These are phyloP conservation scores for Colletotrichum chlorophyti DNA, from an alignment of 2,329 filamentous ascomycete genomes.

Conservation along the genomic window DNA sequence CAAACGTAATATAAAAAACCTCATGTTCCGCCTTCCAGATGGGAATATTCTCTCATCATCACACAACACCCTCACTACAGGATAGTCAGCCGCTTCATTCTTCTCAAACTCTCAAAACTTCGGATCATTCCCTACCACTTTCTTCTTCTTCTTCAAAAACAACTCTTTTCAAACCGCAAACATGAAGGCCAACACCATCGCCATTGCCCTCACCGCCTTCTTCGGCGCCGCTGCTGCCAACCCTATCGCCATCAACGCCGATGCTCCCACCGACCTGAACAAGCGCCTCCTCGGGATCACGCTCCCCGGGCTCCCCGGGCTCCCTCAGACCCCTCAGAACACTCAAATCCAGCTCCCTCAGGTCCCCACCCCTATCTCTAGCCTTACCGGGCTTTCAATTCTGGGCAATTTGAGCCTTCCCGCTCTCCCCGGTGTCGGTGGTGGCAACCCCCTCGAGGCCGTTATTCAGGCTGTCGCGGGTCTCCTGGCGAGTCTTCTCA, in stretches of 20 bases:
- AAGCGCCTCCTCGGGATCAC: constrained; percentile 5
- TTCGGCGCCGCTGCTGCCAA: constrained; percentile 8
- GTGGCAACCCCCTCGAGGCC: accelerated
- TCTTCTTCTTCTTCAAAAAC: neutral
- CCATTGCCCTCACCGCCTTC: constrained; percentile 15
- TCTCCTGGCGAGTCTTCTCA: neutral
- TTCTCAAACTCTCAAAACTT: constrained; percentile 14
- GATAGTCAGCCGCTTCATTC: constrained; percentile 25
- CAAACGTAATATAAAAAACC: constrained; percentile 17
- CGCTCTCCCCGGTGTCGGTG: too few species aligned
- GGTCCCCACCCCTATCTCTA: neutral
- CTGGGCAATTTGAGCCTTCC: neutral
- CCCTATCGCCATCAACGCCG: constrained; percentile 14
- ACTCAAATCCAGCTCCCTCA: too few species aligned
- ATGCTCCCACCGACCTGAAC: neutral
- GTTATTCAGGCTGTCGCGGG: neutral
- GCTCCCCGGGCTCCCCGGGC: neutral
- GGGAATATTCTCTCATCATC: constrained; percentile 1
- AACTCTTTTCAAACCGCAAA: constrained; percentile 12
- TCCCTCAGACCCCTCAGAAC: neutral
- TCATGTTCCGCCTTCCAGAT: neutral
- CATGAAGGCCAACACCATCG: constrained; percentile 26
- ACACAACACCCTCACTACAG: constrained; percentile 14
- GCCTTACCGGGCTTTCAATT: neutral
- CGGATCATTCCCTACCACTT: neutral